Percentiles rank a stretch among this genome's conserved stretches.
Conservation (phyloP, 2,329 filamentous ascomycete genomes). For the Penicillium sp. region DNA sequence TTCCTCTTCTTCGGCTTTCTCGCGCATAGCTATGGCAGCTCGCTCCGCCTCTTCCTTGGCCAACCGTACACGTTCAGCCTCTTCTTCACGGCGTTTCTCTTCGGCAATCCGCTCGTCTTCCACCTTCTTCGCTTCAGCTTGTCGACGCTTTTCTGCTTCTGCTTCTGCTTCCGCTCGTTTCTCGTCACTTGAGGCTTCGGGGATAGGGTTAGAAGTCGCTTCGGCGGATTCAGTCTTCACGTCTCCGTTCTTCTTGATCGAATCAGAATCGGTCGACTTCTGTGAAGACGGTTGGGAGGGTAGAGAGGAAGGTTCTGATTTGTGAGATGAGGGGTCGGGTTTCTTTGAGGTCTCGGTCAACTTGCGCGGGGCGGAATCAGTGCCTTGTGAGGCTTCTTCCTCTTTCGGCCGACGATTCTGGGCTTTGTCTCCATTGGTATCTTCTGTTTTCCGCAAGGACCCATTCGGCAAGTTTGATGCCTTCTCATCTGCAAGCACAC, state of each 20-base stretch:
- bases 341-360: conserved; percentile 16
- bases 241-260: conserved; percentile 20
- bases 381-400: conserved; percentile 13
- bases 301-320: background rate
- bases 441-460: conserved; percentile 29
- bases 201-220: conserved; percentile 26
- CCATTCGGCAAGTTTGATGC: conserved; percentile 34
- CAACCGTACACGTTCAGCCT: conserved; percentile 32
- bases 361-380: conserved; percentile 14
- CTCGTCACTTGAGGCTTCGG: conserved; percentile 36
- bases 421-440: conserved; percentile 22
- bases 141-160: conserved; percentile 29
- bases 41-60: conserved; percentile 36
- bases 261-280: conserved; percentile 13
- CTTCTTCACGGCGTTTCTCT: conserved; percentile 31
- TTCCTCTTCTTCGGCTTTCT: conserved; percentile 47
- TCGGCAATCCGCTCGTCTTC: conserved; percentile 35
- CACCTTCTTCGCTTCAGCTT: conserved; percentile 29
- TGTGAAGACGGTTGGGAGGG: conserved; percentile 1
- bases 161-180: conserved; percentile 29
- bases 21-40: conserved; percentile 37
- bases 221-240: conserved; percentile 37
- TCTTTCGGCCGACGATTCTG: conserved; percentile 19
- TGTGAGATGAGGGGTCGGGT: conserved; percentile 5
- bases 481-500: conserved; percentile 44